These are phyloP conservation scores for Leptomonas seymouri DNA, from an alignment of 208 protist species.

Conservation along the genomic window DNA sequence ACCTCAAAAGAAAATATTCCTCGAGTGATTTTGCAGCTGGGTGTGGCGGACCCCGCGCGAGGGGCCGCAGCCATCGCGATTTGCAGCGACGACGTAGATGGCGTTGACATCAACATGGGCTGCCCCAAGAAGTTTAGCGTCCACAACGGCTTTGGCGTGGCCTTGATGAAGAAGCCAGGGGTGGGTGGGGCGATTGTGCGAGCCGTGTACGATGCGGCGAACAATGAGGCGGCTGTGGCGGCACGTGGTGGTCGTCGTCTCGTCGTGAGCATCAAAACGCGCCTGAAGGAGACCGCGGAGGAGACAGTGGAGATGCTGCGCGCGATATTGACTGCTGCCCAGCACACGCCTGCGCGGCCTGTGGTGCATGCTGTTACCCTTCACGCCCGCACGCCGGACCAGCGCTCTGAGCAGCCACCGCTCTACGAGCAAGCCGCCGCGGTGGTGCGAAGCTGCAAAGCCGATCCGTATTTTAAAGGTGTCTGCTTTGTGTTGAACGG, in stretches of 20 bases:
- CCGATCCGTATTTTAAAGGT: slow-evolving; percentile 23
- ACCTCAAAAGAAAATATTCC: slow-evolving; percentile 18
- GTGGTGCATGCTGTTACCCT: slow-evolving; percentile 84
- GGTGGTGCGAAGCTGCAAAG: slow-evolving; percentile 46
- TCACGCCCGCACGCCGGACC: slow-evolving; percentile 75
- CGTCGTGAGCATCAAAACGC: slow-evolving; percentile 83
- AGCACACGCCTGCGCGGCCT: slow-evolving; percentile 32
- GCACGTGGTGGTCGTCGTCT: slow-evolving; percentile 35
- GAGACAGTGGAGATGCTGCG: slow-evolving; percentile 73
- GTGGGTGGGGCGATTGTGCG: slow-evolving; percentile 70
- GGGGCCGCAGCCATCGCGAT: slow-evolving; percentile 87
- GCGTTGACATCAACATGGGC: slow-evolving; percentile 99
- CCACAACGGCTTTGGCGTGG: slow-evolving; percentile 96
- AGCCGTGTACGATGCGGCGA: slow-evolving; percentile 57
- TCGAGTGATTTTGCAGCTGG: slow-evolving; percentile 93
- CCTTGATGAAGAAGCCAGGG: slow-evolving; percentile 82
- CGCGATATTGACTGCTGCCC: slow-evolving; percentile 52
- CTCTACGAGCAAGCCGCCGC: slow-evolving; percentile 62
- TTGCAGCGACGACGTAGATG: slow-evolving; percentile 93
- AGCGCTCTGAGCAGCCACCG: slow-evolving; percentile 59
- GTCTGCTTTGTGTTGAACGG: slow-evolving; percentile 83
- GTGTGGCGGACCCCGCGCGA: slow-evolving; percentile 68
- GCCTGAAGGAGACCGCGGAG: slow-evolving; percentile 52
- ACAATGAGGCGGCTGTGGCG: slow-evolving; percentile 16
- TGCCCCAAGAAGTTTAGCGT: slow-evolving; percentile 98